phyloP scores from a whole-genome alignment of 805 yeast genomes.

The Saturnispora halmiae region DNA sequence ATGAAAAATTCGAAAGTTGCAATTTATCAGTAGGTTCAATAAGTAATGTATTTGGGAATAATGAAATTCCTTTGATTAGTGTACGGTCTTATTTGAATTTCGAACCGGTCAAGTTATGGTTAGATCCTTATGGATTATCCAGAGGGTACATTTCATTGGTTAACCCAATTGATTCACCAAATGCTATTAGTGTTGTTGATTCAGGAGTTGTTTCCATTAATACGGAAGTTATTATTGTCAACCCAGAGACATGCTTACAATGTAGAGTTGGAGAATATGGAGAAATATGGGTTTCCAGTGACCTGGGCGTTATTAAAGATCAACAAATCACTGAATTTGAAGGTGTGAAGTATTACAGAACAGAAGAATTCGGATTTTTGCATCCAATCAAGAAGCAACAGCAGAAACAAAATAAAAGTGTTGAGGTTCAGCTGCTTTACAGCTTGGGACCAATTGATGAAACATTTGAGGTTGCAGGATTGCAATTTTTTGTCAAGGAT shows the following conservation, averaged over 20 bases:
- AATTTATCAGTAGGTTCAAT: constrained; percentile 60
- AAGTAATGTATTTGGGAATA: constrained; percentile 69
- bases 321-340: constrained; percentile 34
- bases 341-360: constrained; percentile 61
- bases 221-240: constrained; percentile 88
- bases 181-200: constrained; percentile 75
- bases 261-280: constrained; percentile 91
- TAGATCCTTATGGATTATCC: constrained; percentile 83
- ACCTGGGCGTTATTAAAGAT: constrained; percentile 59
- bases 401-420: constrained; percentile 14
- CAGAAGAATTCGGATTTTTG: constrained; percentile 91
- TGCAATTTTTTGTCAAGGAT: constrained; percentile 84
- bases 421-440: constrained; percentile 66
- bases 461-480: constrained; percentile 84
- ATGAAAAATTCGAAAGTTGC: constrained; percentile 54
- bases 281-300: constrained; percentile 93
- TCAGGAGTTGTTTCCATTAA: constrained; percentile 95
- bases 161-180: constrained; percentile 59
- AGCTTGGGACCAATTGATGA: constrained; percentile 77
- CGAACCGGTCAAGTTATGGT: constrained; percentile 78
- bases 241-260: constrained; percentile 76
- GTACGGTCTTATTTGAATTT: constrained; percentile 81
- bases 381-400: constrained; percentile 51
- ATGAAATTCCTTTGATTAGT: constrained; percentile 72
- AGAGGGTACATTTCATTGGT: constrained; percentile 80